Conservation (phyloP, 768 basidiomycete genomes). For the Lactarius akahatsu region DNA sequence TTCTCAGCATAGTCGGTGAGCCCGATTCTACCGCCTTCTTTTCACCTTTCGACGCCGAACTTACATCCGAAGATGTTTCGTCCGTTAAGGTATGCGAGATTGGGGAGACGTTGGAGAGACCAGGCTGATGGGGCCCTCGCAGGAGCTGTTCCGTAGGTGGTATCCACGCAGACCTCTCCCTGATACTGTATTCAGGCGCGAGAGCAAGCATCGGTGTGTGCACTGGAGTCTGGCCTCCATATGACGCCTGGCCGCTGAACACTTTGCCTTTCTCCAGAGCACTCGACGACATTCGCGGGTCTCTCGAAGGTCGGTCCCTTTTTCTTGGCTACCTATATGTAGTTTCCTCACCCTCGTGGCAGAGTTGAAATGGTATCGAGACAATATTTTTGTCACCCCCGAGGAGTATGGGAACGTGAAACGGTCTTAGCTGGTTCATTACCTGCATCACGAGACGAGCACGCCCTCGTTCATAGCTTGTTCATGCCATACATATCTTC, state of each 20-base stretch:
- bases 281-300: slow-evolving; percentile 74
- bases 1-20: slow-evolving; percentile 67
- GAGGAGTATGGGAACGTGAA: slow-evolving; percentile 18
- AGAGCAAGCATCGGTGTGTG: slow-evolving; percentile 58
- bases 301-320: slow-evolving; percentile 62
- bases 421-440: slow-evolving; percentile 3
- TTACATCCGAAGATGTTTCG: slow-evolving; percentile 61
- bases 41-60: neutral
- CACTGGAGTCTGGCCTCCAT: neutral
- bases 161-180: slow-evolving; percentile 43
- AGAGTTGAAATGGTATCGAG: slow-evolving; percentile 82
- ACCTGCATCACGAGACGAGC: neutral
- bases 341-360: slow-evolving; percentile 11
- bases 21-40: neutral
- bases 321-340: slow-evolving; percentile 1
- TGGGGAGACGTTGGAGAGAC: neutral
- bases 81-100: slow-evolving; percentile 61
- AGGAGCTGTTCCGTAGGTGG: slow-evolving; percentile 80
- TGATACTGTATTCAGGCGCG: slow-evolving; percentile 32
- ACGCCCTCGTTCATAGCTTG: neutral
- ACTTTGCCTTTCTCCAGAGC: slow-evolving; percentile 49
- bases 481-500: neutral
- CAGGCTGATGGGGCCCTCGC: neutral
- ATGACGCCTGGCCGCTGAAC: neutral
- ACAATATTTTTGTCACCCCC: slow-evolving; percentile 62